phyloP scores from a whole-genome alignment of 805 yeast genomes.

The Jamesozyma gamospora region DNA sequence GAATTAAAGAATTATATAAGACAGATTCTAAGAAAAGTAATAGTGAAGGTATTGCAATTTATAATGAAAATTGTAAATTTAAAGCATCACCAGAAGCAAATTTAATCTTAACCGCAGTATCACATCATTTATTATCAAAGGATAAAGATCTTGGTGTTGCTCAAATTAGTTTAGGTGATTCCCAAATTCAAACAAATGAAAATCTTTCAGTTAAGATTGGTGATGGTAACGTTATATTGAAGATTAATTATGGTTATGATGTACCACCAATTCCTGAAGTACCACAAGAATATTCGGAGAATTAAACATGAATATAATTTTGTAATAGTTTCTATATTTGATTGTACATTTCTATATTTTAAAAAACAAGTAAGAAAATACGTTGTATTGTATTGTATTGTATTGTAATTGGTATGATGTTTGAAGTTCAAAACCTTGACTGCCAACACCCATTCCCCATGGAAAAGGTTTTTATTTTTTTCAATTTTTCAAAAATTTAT shows the following conservation, averaged over 20 bases:
- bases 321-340: background rate
- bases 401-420: too few relatives aligned
- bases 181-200: conserved; percentile 25
- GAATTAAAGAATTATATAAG: conserved; percentile 48
- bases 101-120: conserved; percentile 49
- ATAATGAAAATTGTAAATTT: conserved; percentile 54
- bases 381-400: too few relatives aligned
- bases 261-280: background rate
- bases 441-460: background rate
- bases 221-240: conserved; percentile 24
- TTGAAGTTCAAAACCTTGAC: too few relatives aligned
- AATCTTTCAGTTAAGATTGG: conserved; percentile 24
- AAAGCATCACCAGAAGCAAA: conserved; percentile 53
- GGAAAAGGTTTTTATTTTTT: too few relatives aligned
- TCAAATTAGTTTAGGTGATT: conserved; percentile 41
- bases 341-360: too few relatives aligned
- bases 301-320: background rate
- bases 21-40: conserved; percentile 49
- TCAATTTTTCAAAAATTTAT: too few relatives aligned
- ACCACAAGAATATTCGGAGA: background rate
- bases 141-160: conserved; percentile 54
- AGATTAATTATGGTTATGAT: conserved; percentile 16
- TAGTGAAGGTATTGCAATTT: conserved; percentile 36
- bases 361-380: too few relatives aligned
- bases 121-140: conserved; percentile 66